phyloP scores from a whole-genome alignment of 768 basidiomycete species.

The Tulasnella sp. region DNA sequence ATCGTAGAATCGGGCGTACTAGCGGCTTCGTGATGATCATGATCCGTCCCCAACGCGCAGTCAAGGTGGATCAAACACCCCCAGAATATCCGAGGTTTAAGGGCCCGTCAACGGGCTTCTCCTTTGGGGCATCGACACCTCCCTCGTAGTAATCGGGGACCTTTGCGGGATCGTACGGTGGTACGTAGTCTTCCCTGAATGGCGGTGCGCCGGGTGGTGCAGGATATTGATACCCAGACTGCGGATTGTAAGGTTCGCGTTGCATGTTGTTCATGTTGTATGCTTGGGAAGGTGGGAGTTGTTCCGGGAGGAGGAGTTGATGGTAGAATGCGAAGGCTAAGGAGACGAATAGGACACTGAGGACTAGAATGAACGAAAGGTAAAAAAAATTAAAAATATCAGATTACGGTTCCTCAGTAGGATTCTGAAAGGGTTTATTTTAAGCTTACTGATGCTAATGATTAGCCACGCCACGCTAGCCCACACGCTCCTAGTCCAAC shows the following conservation, averaged over 20 bases:
- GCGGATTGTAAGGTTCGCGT: constrained; percentile 4
- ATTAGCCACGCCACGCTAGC: constrained; percentile 54
- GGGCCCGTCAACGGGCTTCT: neutral
- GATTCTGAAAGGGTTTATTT: neutral
- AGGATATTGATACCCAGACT: constrained; percentile 27
- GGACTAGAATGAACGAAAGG: constrained; percentile 32
- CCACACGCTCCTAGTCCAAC: constrained; percentile 58
- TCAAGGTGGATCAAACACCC: too few relatives aligned
- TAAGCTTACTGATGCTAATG: constrained; percentile 42
- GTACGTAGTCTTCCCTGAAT: constrained; percentile 33
- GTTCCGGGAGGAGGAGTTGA: constrained; percentile 59
- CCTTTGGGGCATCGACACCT: constrained; percentile 24
- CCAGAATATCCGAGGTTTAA: too few relatives aligned
- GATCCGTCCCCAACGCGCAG: neutral
- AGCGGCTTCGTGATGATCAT: neutral
- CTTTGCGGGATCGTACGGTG: constrained; percentile 35
- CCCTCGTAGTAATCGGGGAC: constrained; percentile 23
- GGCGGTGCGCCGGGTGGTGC: constrained; percentile 26
- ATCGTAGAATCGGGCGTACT: too few relatives aligned
- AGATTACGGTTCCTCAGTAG: too few relatives aligned
- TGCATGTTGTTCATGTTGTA: neutral
- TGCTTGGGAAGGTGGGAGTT: constrained; percentile 24
- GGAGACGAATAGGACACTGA: constrained; percentile 50
- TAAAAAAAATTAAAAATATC: neutral
- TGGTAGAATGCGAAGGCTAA: constrained; percentile 63